These are phyloP conservation scores for Pleurozium schreberi DNA, from an alignment of 225 moss, liverwort and hornwort species.

Conservation along the genomic window DNA sequence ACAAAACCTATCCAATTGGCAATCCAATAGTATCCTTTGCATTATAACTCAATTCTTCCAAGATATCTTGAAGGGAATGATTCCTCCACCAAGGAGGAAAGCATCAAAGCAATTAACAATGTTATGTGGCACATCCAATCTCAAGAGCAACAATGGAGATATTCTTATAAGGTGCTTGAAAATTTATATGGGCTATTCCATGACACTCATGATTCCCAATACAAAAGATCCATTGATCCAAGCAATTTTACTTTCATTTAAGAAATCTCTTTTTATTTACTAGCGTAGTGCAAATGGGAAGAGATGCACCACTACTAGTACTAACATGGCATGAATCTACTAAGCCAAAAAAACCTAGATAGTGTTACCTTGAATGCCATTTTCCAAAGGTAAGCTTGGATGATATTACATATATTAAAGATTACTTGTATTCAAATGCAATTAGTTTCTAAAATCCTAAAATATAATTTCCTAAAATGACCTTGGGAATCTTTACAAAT, in stretches of 20 bases:
- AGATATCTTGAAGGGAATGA: too few species aligned
- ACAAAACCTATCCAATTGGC: too few species aligned
- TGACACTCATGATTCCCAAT: not conserved
- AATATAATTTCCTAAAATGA: not conserved
- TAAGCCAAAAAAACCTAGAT: not conserved
- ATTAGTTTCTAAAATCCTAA: too few species aligned
- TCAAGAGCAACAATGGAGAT: not conserved
- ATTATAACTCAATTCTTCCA: too few species aligned
- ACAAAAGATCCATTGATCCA: not conserved
- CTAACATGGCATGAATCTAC: not conserved
- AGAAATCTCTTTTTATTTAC: not conserved
- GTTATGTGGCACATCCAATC: too few species aligned
- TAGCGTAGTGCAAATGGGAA: rapidly evolving
- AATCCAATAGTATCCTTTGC: too few species aligned
- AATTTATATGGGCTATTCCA: not conserved
- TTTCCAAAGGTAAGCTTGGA: too few species aligned
- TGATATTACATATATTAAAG: not conserved
- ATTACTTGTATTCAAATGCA: not conserved
- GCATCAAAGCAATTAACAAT: too few species aligned
- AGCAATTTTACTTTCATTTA: not conserved
- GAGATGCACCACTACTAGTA: not conserved
- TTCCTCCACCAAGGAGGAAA: too few species aligned
- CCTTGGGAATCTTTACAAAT: not conserved
- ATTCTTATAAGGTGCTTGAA: not conserved
- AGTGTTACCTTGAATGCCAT: not conserved